These are phyloP conservation scores for Mycena galericulata DNA, from an alignment of 768 basidiomycete species.

Conservation along the genomic window DNA sequence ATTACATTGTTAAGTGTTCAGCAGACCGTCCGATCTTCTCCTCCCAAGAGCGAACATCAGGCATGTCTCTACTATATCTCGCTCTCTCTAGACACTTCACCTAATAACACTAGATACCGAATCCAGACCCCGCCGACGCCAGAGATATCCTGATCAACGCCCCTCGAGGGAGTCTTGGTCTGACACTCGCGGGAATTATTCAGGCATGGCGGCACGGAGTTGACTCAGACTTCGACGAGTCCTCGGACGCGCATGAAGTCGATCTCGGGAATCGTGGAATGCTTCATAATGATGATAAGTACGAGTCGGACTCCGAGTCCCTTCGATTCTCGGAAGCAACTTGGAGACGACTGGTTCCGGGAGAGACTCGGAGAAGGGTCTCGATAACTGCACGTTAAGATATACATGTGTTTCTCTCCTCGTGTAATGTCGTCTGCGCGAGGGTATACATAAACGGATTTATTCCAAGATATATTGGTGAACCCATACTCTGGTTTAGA, in stretches of 20 bases:
- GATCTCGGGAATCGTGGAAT: conserved; percentile 3
- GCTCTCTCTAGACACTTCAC: neutral
- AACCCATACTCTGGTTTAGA: no score
- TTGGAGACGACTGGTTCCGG: neutral
- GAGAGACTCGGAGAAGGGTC: neutral
- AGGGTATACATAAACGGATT: no score
- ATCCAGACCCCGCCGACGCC: neutral
- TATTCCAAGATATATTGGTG: no score
- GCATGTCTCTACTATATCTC: neutral
- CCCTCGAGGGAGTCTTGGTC: neutral
- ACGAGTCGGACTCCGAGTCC: neutral
- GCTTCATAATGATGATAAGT: neutral
- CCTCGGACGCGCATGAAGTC: neutral
- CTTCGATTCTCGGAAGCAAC: neutral
- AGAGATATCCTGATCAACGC: neutral
- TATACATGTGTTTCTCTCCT: no score
- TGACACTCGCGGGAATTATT: conserved; percentile 7
- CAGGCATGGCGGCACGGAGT: conserved; percentile 14
- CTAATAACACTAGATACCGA: neutral
- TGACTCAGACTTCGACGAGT: neutral
- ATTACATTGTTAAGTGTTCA: no score
- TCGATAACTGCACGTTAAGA: neutral
- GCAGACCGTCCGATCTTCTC: neutral
- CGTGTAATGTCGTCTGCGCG: no score
- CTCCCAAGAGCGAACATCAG: neutral